These are phyloP conservation scores for Podospora didyma DNA, from an alignment of 495 filamentous ascomycete genomes.

Conservation along the genomic window DNA sequence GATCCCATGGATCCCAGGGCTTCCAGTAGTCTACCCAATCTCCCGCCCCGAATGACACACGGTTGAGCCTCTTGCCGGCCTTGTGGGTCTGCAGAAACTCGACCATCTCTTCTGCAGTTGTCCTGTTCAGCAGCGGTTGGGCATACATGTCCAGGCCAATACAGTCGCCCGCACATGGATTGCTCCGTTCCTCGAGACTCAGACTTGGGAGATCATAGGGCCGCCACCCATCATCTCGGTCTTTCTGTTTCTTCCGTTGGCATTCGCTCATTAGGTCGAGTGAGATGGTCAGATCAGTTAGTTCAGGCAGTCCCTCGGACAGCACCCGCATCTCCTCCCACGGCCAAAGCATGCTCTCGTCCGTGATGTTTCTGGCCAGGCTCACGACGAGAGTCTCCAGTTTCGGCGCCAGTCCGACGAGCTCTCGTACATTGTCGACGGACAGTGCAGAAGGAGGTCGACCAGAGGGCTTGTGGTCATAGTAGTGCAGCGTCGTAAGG, in stretches of 20 bases:
- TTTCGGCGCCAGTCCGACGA: too few species aligned
- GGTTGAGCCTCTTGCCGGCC: not conserved
- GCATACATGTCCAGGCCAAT: not conserved
- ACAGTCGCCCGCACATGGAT: not conserved
- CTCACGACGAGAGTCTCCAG: not conserved
- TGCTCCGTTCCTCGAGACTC: too few species aligned
- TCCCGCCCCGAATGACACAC: not conserved
- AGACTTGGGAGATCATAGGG: too few species aligned
- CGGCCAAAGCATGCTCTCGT: not conserved
- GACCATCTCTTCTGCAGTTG: not conserved
- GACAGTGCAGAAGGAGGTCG: not conserved
- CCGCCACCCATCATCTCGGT: not conserved
- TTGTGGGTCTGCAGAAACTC: not conserved
- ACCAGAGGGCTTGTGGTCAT: not conserved
- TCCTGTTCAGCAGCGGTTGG: not conserved
- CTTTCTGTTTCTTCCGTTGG: not conserved
- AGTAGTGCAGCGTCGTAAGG: not conserved
- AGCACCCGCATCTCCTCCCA: not conserved
- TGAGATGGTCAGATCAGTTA: not conserved
- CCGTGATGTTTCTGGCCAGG: not conserved
- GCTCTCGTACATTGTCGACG: not conserved
- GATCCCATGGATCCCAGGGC: too few species aligned
- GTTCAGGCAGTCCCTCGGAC: not conserved
- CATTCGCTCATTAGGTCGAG: not conserved
- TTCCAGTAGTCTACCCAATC: not conserved